Percentiles rank a stretch among this genome's conserved stretches.
phyloP scores from a whole-genome alignment of 2,329 filamentous ascomycete species.

The Ceratocystis eucalypticola region DNA sequence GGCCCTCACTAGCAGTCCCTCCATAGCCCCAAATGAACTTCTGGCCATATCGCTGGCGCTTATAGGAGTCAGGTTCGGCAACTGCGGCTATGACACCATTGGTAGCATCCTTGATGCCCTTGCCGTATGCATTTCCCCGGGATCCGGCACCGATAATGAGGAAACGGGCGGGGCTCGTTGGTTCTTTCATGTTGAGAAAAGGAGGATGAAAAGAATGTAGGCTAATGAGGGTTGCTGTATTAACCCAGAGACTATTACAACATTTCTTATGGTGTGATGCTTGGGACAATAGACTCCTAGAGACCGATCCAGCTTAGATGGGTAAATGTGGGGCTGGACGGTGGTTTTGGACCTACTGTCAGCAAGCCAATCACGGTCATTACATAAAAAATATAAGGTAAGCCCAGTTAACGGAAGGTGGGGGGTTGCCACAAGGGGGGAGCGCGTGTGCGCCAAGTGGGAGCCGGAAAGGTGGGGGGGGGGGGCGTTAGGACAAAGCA shows the following conservation, averaged over 20 bases:
- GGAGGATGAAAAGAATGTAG: not conserved
- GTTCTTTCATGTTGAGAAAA: not conserved
- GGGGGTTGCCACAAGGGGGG: no score
- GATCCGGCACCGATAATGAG: constrained; percentile 74
- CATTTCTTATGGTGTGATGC: not conserved
- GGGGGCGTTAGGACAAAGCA: no score
- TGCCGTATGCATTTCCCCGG: constrained; percentile 61
- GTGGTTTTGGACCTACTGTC: no score
- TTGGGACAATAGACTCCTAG: no score
- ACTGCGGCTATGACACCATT: constrained; percentile 61
- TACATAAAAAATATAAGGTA: not conserved
- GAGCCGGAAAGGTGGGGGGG: no score
- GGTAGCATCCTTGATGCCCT: constrained; percentile 49
- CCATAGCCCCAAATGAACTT: constrained; percentile 57
- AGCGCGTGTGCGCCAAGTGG: no score
- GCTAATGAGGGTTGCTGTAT: not conserved
- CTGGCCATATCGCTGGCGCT: constrained; percentile 55
- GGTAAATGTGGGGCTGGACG: no score
- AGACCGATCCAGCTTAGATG: no score
- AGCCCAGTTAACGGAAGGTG: not conserved
- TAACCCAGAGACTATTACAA: not conserved
- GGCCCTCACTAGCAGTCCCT: constrained; percentile 37
- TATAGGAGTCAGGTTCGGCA: constrained; percentile 67
- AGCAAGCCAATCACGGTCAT: not conserved
- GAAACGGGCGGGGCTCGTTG: constrained; percentile 42